phyloP scores from a whole-genome alignment of 768 basidiomycete species.

The Xanthoconium stramineum region DNA sequence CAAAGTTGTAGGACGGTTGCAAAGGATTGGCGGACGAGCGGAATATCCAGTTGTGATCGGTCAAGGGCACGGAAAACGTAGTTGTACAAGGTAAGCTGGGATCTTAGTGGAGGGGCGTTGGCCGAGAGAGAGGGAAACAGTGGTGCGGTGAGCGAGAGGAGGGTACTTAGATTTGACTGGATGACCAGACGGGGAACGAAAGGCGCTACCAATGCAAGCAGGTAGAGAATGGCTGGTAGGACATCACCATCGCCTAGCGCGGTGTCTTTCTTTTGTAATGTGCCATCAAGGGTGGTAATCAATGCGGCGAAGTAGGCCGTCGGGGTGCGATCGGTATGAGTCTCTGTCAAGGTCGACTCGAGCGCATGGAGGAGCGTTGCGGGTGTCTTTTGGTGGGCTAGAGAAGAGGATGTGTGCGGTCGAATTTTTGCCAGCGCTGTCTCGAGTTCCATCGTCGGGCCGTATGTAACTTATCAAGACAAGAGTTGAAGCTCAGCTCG shows the following conservation, averaged over 20 bases:
- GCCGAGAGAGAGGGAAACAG: constrained; percentile 64
- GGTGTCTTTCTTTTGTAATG: constrained; percentile 57
- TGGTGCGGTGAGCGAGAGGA: constrained; percentile 73
- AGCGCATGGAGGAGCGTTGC: constrained; percentile 82
- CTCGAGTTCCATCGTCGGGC: constrained; percentile 43
- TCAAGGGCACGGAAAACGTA: constrained; percentile 69
- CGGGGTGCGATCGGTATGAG: constrained; percentile 61
- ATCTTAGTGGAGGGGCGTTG: constrained; percentile 80
- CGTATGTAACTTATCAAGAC: too few relatives aligned
- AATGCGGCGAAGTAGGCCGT: constrained; percentile 96
- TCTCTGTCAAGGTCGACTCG: constrained; percentile 75
- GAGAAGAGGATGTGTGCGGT: constrained; percentile 73
- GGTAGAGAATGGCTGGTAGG: constrained; percentile 34
- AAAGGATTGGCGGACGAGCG: constrained; percentile 76
- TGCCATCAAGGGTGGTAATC: constrained; percentile 78
- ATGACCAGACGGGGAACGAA: constrained; percentile 78
- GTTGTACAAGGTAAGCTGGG: constrained; percentile 77
- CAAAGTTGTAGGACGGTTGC: constrained; percentile 79
- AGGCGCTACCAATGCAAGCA: constrained; percentile 31
- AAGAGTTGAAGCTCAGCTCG: too few relatives aligned
- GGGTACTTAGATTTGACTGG: constrained; percentile 65
- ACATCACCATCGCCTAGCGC: constrained; percentile 69
- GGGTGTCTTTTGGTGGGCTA: constrained; percentile 87
- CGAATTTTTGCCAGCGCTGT: constrained; percentile 78
- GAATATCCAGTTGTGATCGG: constrained; percentile 61